Conservation (phyloP, 176 grass and related monocot genomes). For the Hordeum marinum region DNA sequence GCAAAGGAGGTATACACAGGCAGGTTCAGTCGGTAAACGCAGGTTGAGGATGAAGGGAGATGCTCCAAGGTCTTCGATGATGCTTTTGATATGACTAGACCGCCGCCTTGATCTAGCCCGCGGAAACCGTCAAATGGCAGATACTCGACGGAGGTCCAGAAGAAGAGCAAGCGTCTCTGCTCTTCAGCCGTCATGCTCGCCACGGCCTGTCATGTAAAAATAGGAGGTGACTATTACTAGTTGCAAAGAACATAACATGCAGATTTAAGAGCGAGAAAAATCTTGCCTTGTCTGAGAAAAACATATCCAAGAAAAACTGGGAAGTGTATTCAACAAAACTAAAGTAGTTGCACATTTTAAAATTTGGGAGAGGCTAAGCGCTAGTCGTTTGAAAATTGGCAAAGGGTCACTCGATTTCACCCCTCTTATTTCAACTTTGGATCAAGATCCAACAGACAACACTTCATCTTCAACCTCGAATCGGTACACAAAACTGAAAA, state of each 20-base stretch:
- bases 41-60: conserved; percentile 61
- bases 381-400: too few relatives aligned
- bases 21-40: conserved; percentile 51
- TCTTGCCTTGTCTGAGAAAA: neutral
- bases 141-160: conserved; percentile 68
- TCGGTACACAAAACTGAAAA: too few relatives aligned
- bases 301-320: neutral
- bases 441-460: too few relatives aligned
- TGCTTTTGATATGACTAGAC: conserved; percentile 33
- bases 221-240: neutral
- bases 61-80: conserved; percentile 28
- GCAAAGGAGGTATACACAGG: conserved; percentile 43
- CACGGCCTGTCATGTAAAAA: conserved; percentile 31
- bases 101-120: conserved; percentile 26
- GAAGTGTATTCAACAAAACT: neutral
- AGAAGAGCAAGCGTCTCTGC: conserved; percentile 48
- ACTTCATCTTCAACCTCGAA: too few relatives aligned
- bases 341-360: neutral
- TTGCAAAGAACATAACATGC: neutral
- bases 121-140: conserved; percentile 52
- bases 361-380: neutral
- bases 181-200: conserved; percentile 46
- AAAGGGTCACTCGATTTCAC: too few relatives aligned
- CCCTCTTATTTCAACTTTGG: too few relatives aligned
- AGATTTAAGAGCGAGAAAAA: neutral